Percentiles rank a stretch among this genome's conserved stretches.
Conservation (phyloP, 129 eudicot genomes). For the Tanacetum coccineum region DNA sequence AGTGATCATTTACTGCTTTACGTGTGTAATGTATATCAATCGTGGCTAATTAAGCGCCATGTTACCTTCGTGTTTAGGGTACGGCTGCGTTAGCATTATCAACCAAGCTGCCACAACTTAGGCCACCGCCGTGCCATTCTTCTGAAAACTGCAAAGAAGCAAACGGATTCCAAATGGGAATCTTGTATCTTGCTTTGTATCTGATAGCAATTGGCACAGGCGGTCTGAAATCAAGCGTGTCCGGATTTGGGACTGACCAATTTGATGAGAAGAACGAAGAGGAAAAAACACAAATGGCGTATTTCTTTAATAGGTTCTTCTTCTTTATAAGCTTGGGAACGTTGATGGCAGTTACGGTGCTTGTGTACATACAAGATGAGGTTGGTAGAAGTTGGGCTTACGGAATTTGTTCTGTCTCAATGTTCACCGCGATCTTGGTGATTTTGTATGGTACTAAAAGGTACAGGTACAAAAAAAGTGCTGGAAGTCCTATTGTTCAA, state of each 20-base stretch:
- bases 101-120: conserved; percentile 62
- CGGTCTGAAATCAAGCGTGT: conserved; percentile 91
- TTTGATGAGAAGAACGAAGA: conserved; percentile 81
- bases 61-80: conserved; percentile 43
- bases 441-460: conserved; percentile 61
- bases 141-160: conserved; percentile 51
- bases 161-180: conserved; percentile 78
- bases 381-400: conserved; percentile 88
- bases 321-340: conserved; percentile 91
- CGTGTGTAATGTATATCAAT: neutral
- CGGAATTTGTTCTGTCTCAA: conserved; percentile 76
- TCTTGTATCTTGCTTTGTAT: conserved; percentile 71
- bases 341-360: conserved; percentile 75
- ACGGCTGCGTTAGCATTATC: conserved; percentile 58
- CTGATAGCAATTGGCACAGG: conserved; percentile 93
- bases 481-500: conserved; percentile 79
- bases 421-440: conserved; percentile 60
- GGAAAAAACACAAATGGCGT: conserved; percentile 76
- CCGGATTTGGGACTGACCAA: conserved; percentile 93
- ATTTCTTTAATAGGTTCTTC: conserved; percentile 83
- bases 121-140: conserved; percentile 65
- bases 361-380: conserved; percentile 85
- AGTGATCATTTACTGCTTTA: conserved; percentile 1
- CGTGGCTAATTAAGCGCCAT: neutral
- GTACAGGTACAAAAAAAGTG: conserved; percentile 74